Conservation (phyloP, 2,329 filamentous ascomycete genomes). For the Ophiostoma montium region DNA sequence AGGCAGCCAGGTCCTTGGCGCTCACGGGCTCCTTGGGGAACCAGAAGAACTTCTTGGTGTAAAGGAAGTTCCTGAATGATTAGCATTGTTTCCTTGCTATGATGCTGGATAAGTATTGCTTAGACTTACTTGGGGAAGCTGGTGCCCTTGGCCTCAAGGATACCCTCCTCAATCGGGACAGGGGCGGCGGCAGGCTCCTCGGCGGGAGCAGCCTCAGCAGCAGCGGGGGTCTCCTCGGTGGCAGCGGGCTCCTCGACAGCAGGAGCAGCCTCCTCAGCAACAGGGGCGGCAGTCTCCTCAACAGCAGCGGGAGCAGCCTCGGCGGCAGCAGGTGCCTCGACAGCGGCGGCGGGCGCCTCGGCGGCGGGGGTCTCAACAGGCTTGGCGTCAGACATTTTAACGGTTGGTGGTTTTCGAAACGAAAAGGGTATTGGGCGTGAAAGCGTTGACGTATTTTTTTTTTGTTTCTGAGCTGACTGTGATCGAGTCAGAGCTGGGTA, state of each 20-base stretch:
- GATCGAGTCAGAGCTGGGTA: conserved; percentile 6
- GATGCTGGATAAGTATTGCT: not conserved
- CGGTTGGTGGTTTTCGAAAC: not conserved
- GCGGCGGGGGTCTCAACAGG: conserved; percentile 17
- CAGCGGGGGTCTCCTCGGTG: conserved; percentile 20
- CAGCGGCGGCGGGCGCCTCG: conserved; percentile 18
- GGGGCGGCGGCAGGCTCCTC: conserved; percentile 22
- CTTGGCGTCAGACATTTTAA: conserved; percentile 19
- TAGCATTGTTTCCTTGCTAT: conserved; percentile 21
- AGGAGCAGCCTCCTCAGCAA: conserved; percentile 26
- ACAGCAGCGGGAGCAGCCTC: conserved; percentile 20
- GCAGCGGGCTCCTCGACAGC: conserved; percentile 27
- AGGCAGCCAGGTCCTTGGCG: conserved; percentile 57
- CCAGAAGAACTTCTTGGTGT: conserved; percentile 89
- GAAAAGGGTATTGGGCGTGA: not conserved
- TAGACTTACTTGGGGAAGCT: conserved; percentile 67
- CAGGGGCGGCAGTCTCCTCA: conserved; percentile 22
- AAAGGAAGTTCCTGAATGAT: conserved; percentile 56
- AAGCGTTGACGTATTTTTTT: not conserved
- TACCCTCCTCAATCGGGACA: conserved; percentile 55
- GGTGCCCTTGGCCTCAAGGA: conserved; percentile 81
- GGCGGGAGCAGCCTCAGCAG: conserved; percentile 18
- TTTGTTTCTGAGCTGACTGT: not conserved
- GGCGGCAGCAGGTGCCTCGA: conserved; percentile 23
- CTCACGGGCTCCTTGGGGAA: conserved; percentile 62